Percentiles rank a stretch among this genome's conserved stretches.
Evolutionary conservation across 345 rosid species (phyloP).

Genomic region (Citrus trifoliata): DNA sequence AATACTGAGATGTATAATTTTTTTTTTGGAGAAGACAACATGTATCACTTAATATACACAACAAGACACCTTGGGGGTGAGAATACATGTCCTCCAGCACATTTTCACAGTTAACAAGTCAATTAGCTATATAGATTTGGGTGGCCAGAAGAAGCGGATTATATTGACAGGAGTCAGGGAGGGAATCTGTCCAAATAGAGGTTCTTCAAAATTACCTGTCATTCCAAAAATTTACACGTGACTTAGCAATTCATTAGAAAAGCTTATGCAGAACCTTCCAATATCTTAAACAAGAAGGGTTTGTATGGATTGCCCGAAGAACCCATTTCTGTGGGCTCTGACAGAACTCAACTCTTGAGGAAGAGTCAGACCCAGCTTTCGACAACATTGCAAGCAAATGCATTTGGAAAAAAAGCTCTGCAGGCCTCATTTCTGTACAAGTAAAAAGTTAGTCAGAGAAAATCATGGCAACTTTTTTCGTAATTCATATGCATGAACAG

Average conservation of each 20-base stretch:
- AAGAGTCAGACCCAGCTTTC: conserved; percentile 28
- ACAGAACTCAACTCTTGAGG: conserved; percentile 42
- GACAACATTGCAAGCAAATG: conserved; percentile 69
- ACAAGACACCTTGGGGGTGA: background rate
- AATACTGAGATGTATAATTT: background rate
- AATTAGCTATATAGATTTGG: background rate
- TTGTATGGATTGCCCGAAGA: conserved; percentile 77
- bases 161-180: background rate
- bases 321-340: conserved; percentile 83
- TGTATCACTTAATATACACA: background rate
- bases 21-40: no score
- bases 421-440: conserved; percentile 79
- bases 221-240: background rate
- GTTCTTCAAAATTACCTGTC: background rate
- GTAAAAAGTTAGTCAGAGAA: background rate
- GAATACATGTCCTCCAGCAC: background rate
- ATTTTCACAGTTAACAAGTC: background rate
- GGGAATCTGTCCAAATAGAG: background rate
- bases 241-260: conserved; percentile 17
- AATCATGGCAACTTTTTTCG: background rate
- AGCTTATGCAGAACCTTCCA: conserved; percentile 76
- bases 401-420: conserved; percentile 90
- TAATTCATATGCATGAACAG: background rate
- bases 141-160: background rate
- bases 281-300: conserved; percentile 72